These are phyloP conservation scores for Ilex aquifolium DNA, from an alignment of 257 asterid species.

Conservation along the genomic window DNA sequence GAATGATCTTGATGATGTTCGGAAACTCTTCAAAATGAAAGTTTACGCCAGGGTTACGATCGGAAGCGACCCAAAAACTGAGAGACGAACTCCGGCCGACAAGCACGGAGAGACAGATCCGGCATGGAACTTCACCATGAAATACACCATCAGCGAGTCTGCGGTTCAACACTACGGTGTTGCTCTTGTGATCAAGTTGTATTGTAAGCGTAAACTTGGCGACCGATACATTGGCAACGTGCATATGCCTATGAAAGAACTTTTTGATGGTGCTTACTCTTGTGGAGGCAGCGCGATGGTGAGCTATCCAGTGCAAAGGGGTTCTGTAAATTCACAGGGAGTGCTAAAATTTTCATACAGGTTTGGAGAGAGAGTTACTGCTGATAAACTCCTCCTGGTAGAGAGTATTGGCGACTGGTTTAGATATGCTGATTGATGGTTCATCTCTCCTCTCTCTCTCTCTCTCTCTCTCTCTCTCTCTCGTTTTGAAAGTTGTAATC, in stretches of 20 bases:
- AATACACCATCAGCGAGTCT: conserved; percentile 46
- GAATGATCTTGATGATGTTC: conserved; percentile 39
- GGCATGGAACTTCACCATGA: conserved; percentile 60
- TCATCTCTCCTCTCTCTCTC: too few relatives aligned
- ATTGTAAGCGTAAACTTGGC: conserved; percentile 61
- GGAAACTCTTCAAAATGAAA: conserved; percentile 51
- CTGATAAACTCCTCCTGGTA: conserved; percentile 46
- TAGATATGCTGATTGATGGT: too few relatives aligned
- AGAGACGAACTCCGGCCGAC: conserved; percentile 48
- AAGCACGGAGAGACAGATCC: conserved; percentile 56
- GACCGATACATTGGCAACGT: conserved; percentile 70
- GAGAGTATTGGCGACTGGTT: conserved; percentile 19
- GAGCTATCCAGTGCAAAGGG: conserved; percentile 31
- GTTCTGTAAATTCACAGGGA: conserved; percentile 42
- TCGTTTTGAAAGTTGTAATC: too few relatives aligned
- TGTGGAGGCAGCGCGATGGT: conserved; percentile 44
- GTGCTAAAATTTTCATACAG: conserved; percentile 42
- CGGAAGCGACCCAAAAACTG: conserved; percentile 24
- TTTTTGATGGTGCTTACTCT: conserved; percentile 37
- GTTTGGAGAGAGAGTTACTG: conserved; percentile 50
- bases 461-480: too few relatives aligned
- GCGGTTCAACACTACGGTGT: conserved; percentile 35
- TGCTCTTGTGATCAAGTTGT: conserved; percentile 51
- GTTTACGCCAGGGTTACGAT: conserved; percentile 57
- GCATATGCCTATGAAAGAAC: conserved; percentile 49